Conservation (phyloP, 352 stramenopile genomes). For the Pythium sukuiense region DNA sequence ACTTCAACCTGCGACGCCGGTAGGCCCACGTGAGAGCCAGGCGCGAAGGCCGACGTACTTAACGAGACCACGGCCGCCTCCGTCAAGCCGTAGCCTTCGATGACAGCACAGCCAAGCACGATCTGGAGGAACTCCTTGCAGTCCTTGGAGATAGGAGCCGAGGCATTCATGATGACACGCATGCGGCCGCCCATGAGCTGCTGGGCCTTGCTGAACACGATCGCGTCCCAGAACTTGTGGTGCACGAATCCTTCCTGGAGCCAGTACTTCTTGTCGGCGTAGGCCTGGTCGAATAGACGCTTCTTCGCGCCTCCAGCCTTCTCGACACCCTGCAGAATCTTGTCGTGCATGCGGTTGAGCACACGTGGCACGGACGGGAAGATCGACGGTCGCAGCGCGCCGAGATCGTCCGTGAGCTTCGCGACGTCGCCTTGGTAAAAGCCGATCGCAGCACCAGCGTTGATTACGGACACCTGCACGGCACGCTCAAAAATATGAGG, state of each 20-base stretch:
- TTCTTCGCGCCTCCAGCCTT: constrained; percentile 40
- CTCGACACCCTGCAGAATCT: constrained; percentile 70
- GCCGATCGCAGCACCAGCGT: constrained; percentile 67
- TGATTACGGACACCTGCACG: constrained; percentile 84
- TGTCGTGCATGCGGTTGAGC: constrained; percentile 96
- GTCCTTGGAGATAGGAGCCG: constrained; percentile 85
- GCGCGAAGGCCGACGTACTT: constrained; percentile 36
- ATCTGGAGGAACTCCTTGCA: constrained; percentile 94
- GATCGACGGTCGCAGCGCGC: constrained; percentile 86
- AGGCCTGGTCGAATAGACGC: constrained; percentile 44
- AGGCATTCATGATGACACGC: constrained; percentile 91
- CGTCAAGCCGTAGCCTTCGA: constrained; percentile 95
- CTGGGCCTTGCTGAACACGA: constrained; percentile 92
- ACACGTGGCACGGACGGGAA: constrained; percentile 93
- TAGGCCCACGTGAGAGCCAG: constrained; percentile 89
- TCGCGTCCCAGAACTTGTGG: constrained; percentile 84
- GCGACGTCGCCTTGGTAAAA: constrained; percentile 83
- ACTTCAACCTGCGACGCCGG: constrained; percentile 83
- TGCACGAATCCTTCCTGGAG: constrained; percentile 40
- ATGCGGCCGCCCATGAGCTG: constrained; percentile 84
- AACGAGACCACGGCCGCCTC: constrained; percentile 88
- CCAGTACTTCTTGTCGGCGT: constrained; percentile 36
- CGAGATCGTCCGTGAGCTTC: constrained; percentile 91
- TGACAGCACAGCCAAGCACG: constrained; percentile 84
- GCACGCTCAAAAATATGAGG: constrained; percentile 95